Base-by-base conservation (phyloP, 148 eudicot species). In the Linanthus parryae region DNA sequence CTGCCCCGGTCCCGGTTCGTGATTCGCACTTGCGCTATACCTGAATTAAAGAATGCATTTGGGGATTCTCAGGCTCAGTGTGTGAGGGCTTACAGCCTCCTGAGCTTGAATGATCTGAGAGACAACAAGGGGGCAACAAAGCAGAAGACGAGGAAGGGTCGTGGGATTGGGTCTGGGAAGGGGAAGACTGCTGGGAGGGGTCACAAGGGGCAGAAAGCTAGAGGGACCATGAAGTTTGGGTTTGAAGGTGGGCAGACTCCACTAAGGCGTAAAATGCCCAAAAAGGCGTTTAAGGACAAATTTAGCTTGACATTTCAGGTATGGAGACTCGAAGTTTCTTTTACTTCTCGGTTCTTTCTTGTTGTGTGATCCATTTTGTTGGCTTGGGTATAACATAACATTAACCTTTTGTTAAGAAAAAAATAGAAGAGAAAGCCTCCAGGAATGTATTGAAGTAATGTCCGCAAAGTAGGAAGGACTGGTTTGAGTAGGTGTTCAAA, bases 201-300 rank as follows among this genome's bases (percentile, higher is more conserved):
- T 16, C 97, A 90, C 48, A 90, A 90, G 73, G 97, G 97, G 29
- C 97, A 90, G 85, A 83, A 79, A 56, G 97, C 97, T 18, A 80
- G 97, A 43, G 97, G 97, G 2, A 86, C 95, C 15, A 44, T 39
- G 45, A 90, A 85, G 66, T 83, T 90, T 29, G 97, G 97, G 8
- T 90, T 90, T 33, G 97, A 90, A 64, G 97, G 97, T 14, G 97
- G 95, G 0, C 97, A 90, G 61, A 90, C 97, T 17, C 97, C 97
- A 0, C 58, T 90, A 16, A 71, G 95, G 7, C 75, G 92, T 2
- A 69, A 89, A 6, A 63, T 90, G 51, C 95, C 97, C 2, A 90
- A 85, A 54, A 72, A 95, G 11, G 97, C 95, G 20, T 90, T 90
- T 65, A 81, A 76, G 63, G 86, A 90, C 55, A 95, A 95, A 3